Evolutionary conservation across 805 yeast genomes (phyloP).

Genomic region (Saccharomyces cerevisiae): DNA sequence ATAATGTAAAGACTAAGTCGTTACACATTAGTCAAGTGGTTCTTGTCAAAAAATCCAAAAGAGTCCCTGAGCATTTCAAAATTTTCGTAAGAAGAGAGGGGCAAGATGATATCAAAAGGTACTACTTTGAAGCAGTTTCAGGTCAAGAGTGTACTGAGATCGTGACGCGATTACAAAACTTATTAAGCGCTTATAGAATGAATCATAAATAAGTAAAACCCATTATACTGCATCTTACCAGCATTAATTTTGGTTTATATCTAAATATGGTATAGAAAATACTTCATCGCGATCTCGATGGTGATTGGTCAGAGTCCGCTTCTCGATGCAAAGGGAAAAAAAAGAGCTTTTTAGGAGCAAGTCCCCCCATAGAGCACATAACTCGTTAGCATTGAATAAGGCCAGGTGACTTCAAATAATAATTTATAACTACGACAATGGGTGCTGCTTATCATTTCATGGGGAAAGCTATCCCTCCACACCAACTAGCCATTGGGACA

Average conservation of each 20-base stretch:
- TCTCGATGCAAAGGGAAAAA: not conserved
- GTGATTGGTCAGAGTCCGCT: not conserved
- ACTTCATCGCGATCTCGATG: not conserved
- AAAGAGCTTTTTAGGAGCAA: not conserved
- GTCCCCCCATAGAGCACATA: not conserved
- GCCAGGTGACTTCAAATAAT: not conserved
- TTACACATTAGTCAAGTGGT: constrained; percentile 76
- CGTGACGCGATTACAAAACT: constrained; percentile 55
- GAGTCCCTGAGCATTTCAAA: constrained; percentile 73
- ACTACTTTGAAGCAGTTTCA: constrained; percentile 73
- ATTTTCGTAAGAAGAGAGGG: constrained; percentile 55
- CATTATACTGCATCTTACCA: not conserved
- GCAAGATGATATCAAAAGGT: constrained; percentile 63
- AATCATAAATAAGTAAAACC: constrained; percentile 23
- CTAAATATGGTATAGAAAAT: not conserved
- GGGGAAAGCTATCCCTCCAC: constrained; percentile 79
- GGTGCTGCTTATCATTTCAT: constrained; percentile 77
- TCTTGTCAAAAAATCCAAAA: constrained; percentile 66
- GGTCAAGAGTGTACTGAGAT: constrained; percentile 61
- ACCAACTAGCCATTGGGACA: constrained; percentile 77
- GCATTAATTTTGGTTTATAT: not conserved
- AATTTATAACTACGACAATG: constrained; percentile 37
- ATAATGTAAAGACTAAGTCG: constrained; percentile 71
- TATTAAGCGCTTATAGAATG: constrained; percentile 47
- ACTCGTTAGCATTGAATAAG: not conserved